These are phyloP conservation scores for Aspergillus udagawae DNA, from an alignment of 2,329 filamentous ascomycete genomes.

Conservation along the genomic window DNA sequence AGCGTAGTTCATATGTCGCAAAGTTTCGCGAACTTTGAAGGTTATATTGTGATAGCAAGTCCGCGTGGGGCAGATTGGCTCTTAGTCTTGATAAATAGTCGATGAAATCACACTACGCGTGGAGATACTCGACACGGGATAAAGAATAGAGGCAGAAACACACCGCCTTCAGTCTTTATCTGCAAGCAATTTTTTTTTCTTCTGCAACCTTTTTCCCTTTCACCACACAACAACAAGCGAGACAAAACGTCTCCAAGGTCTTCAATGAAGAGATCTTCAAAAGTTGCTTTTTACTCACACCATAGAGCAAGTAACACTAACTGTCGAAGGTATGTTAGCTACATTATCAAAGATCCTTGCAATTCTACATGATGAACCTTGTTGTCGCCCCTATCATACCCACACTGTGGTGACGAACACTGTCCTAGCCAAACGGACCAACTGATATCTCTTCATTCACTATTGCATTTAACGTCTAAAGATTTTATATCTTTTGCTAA, in stretches of 20 bases:
- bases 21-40: neutral
- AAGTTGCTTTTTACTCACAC: neutral
- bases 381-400: conserved; percentile 64
- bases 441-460: conserved; percentile 39
- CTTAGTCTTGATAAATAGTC: neutral
- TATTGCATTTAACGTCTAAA: conserved; percentile 8
- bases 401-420: conserved; percentile 56
- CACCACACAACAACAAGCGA: conserved; percentile 9
- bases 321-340: conserved; percentile 24
- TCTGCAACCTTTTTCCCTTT: conserved; percentile 7
- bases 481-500: conserved; percentile 22
- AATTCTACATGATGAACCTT: conserved; percentile 51
- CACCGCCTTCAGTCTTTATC: conserved; percentile 21
- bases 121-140: conserved; percentile 14
- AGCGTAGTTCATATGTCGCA: neutral
- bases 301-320: conserved; percentile 6
- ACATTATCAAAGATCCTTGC: conserved; percentile 6
- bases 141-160: conserved; percentile 23
- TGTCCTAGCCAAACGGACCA: conserved; percentile 60
- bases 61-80: conserved; percentile 17
- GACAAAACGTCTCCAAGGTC: neutral
- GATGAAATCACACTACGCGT: conserved; percentile 9
- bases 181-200: conserved; percentile 19
- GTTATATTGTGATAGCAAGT: conserved; percentile 9
- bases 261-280: neutral